Conservation (phyloP, 306 rosid genomes). For the Ceratonia siliqua region DNA sequence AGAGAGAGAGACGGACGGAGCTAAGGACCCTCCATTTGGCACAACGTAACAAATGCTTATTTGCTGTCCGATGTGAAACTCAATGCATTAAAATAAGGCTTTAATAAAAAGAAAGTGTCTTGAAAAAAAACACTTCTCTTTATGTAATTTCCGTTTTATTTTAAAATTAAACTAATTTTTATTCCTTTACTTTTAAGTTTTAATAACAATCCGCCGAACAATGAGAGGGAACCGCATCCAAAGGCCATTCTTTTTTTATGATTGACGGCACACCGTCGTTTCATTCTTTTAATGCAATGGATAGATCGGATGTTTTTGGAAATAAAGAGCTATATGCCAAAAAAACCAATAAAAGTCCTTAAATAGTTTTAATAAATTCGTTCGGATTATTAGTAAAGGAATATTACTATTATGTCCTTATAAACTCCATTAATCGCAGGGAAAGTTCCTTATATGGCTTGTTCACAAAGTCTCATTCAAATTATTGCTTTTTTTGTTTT, state of each 20-base stretch:
- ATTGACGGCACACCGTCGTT: constrained; percentile 3
- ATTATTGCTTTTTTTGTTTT: background rate
- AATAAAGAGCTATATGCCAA: background rate
- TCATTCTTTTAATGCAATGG: background rate
- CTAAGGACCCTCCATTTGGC: constrained; percentile 76
- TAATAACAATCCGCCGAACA: constrained; percentile 42
- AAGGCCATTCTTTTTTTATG: constrained; percentile 1
- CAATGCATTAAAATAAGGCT: constrained; percentile 59
- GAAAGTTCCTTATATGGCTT: background rate
- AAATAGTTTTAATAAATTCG: background rate
- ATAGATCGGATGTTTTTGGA: background rate
- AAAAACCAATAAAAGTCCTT: background rate
- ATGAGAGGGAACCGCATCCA: background rate
- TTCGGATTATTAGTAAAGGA: background rate
- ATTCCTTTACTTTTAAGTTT: constrained; percentile 1
- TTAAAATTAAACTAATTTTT: background rate
- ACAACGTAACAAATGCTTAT: constrained; percentile 59
- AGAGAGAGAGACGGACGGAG: constrained; percentile 21
- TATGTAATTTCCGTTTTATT: background rate
- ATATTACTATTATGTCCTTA: background rate
- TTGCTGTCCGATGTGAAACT: constrained; percentile 62
- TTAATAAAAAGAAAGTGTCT: constrained; percentile 27
- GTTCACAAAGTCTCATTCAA: background rate
- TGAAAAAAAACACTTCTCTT: constrained; percentile 27
- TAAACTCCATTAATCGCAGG: background rate